A percentile compares a stretch with the other conserved stretches of the same genome.
Conservation (phyloP, 1,284 basidiomycete species). For the Trametes sp. region DNA sequence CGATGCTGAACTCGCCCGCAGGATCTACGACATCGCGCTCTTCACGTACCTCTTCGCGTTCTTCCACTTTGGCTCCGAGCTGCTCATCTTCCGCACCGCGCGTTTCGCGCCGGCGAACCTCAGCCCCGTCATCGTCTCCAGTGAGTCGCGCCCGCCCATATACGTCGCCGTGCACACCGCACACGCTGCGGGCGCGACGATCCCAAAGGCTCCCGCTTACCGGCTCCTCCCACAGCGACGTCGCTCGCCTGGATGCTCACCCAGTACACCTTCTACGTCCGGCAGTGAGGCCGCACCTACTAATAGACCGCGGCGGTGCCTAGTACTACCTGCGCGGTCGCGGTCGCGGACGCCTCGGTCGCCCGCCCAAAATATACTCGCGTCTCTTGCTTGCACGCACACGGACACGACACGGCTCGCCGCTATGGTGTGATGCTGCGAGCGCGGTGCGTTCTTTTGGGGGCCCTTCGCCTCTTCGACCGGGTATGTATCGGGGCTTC, state of each 20-base stretch:
- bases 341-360: neutral
- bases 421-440: neutral
- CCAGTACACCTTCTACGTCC: conserved; percentile 78
- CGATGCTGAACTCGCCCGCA: conserved; percentile 41
- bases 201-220: conserved; percentile 8
- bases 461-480: conserved; percentile 7
- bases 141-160: conserved; percentile 57
- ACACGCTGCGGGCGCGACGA: neutral
- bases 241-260: conserved; percentile 85
- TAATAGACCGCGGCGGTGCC: conserved; percentile 18
- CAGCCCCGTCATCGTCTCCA: conserved; percentile 86
- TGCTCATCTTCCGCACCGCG: conserved; percentile 84
- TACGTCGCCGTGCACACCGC: neutral
- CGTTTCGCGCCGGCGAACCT: conserved; percentile 70
- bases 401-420: conserved; percentile 2
- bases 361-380: conserved; percentile 1
- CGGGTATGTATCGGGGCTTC: neutral
- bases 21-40: conserved; percentile 91
- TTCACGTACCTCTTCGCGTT: conserved; percentile 91
- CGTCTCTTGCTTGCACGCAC: neutral
- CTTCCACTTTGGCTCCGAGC: conserved; percentile 88
- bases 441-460: conserved; percentile 5
- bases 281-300: conserved; percentile 40
- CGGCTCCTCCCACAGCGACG: conserved; percentile 51
- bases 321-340: conserved; percentile 2